Percentiles rank a stretch among this genome's conserved stretches.
Conservation (phyloP, 208 protist genomes). For the Baffinella frigidus region DNA sequence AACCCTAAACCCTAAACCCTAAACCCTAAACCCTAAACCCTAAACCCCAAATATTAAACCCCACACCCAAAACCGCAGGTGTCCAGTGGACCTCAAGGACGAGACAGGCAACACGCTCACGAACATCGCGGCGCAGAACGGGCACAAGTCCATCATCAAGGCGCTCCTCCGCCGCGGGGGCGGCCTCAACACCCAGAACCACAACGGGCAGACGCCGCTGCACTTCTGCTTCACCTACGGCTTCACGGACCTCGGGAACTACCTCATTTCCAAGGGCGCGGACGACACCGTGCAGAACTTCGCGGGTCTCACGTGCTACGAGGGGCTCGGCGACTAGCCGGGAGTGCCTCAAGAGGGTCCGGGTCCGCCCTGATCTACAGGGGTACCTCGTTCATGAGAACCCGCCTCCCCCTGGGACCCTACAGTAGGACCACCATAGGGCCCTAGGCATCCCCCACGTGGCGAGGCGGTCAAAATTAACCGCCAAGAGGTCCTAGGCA, state of each 20-base stretch:
- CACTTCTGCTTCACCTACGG: slow-evolving; percentile 62
- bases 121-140: slow-evolving; percentile 50
- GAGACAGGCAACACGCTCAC: slow-evolving; percentile 28
- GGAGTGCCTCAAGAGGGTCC: too few species aligned
- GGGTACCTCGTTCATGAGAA: too few species aligned
- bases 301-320: slow-evolving; percentile 37
- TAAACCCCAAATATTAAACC: too few species aligned
- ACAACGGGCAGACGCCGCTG: slow-evolving; percentile 49
- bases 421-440: too few species aligned
- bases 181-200: slow-evolving; percentile 35
- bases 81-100: slow-evolving; percentile 54
- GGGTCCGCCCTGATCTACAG: too few species aligned
- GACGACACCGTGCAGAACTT: slow-evolving; percentile 61
- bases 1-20: too few species aligned
- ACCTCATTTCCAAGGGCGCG: slow-evolving; percentile 61
- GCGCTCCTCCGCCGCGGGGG: slow-evolving; percentile 14
- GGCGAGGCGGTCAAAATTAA: too few species aligned
- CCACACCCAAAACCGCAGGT: too few species aligned
- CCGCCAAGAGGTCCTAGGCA: too few species aligned
- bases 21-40: too few species aligned
- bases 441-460: too few species aligned
- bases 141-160: slow-evolving; percentile 52
- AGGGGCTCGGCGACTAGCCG: slow-evolving; percentile 44
- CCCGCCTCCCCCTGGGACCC: too few species aligned
- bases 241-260: slow-evolving; percentile 54